phyloP scores from a whole-genome alignment of 805 yeast genomes.

The Starmerella asiatica region DNA sequence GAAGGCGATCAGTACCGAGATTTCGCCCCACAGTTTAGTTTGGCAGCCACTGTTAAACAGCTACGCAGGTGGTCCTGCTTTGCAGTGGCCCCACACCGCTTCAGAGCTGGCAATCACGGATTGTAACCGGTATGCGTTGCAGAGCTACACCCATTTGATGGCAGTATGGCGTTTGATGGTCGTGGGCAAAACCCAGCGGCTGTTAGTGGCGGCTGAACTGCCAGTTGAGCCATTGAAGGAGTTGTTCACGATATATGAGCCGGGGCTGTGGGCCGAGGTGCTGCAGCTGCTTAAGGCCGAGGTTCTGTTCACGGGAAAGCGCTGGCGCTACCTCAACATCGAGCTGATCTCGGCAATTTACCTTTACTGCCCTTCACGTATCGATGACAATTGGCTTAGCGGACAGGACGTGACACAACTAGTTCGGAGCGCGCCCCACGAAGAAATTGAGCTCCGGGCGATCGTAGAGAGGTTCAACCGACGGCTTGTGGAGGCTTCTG shows the following conservation, averaged over 20 bases:
- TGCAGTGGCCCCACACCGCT: constrained; percentile 3
- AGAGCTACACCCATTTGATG: constrained; percentile 35
- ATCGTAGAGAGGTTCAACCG: constrained; percentile 51
- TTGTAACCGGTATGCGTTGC: constrained; percentile 20
- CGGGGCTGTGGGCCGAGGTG: constrained; percentile 51
- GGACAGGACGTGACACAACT: constrained; percentile 70
- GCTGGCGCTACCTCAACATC: constrained; percentile 91
- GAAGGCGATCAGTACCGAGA: constrained; percentile 10
- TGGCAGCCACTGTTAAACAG: constrained; percentile 1
- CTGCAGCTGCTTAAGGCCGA: constrained; percentile 62
- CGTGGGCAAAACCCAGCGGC: constrained; percentile 59
- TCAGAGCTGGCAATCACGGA: constrained; percentile 10
- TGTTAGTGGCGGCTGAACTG: constrained; percentile 43
- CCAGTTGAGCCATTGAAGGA: constrained; percentile 51
- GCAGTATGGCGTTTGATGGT: constrained; percentile 44
- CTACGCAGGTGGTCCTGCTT: constrained; percentile 3
- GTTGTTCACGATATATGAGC: constrained; percentile 46
- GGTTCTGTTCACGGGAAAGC: constrained; percentile 81
- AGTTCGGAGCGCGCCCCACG: constrained; percentile 62
- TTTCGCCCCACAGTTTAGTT: constrained; percentile 1
- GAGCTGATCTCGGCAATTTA: constrained; percentile 81
- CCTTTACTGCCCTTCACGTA: constrained; percentile 52
- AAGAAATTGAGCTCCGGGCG: constrained; percentile 72
- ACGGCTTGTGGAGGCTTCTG: too few species aligned
- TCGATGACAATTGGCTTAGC: constrained; percentile 73